phyloP scores from a whole-genome alignment of 1,284 basidiomycete genomes.

The Athelia psychrophila region DNA sequence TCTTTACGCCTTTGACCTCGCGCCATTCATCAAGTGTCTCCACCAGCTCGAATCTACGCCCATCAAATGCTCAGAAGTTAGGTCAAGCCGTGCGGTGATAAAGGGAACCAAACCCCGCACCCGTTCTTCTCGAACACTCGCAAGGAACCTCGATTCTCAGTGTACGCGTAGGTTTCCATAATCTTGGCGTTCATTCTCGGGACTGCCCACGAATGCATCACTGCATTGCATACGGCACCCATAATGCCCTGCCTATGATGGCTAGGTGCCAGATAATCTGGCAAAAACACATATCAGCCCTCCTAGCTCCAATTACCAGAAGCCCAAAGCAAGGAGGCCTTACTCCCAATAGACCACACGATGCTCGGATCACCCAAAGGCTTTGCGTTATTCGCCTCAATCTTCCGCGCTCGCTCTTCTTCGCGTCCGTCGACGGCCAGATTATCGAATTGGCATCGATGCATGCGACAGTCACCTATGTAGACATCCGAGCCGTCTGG shows the following conservation, averaged over 20 bases:
- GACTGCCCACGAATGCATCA: constrained; percentile 56
- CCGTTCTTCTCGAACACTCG: constrained; percentile 65
- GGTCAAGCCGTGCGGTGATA: not conserved
- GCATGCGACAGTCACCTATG: constrained; percentile 41
- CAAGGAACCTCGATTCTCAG: constrained; percentile 53
- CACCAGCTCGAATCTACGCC: constrained; percentile 20
- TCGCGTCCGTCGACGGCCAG: constrained; percentile 28
- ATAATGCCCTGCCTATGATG: constrained; percentile 68
- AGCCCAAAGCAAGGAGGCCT: no score
- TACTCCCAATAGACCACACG: constrained; percentile 53
- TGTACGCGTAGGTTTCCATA: constrained; percentile 43
- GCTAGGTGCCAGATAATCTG: constrained; percentile 53
- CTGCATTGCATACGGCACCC: constrained; percentile 49
- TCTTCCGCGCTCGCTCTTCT: constrained; percentile 21
- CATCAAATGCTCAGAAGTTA: not conserved
- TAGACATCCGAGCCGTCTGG: constrained; percentile 46
- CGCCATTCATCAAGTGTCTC: constrained; percentile 36
- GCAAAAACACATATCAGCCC: not conserved
- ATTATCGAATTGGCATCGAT: constrained; percentile 31
- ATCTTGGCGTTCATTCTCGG: constrained; percentile 52
- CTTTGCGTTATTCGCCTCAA: constrained; percentile 32
- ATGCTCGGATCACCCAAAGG: constrained; percentile 44
- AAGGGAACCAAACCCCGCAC: no score
- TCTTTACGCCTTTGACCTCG: constrained; percentile 26
- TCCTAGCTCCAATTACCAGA: not conserved